Evolutionary conservation across 148 eudicot genomes (phyloP), one percentile per base, ranked within the genome.

Genomic region (Vaccinium darrowii): DNA sequence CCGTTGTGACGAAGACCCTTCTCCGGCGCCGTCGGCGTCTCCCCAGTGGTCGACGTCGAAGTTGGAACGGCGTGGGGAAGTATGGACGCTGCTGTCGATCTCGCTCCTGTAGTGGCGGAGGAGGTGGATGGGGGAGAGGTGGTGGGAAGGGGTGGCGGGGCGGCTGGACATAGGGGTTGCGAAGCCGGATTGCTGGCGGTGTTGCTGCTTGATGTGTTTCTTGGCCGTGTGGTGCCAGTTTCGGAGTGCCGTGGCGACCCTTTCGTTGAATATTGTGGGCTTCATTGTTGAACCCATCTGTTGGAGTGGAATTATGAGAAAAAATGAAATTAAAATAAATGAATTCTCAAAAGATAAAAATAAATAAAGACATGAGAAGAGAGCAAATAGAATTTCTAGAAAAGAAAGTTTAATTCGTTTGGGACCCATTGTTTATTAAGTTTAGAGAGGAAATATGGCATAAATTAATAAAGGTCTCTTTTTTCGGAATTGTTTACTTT

Each of bases 261-360:
- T 71, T 12, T 91, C 91, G 49, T 88, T 89, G 87, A 91, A 91
- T 47, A 91, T 87, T 1, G 91, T 89, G n/a, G 91, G 91, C 76
- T 88, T 91, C 92, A 88, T 89, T 15, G 90, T 89, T 25, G 92
- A 86, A 43, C 92, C 92, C 92, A 91, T 91, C 91, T 89, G 85
- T 62, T 74, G 30, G 50, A 76, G n/a, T 74, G 30, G 50, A 76
- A 50, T 43, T 43, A 50, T 19, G 12, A 76, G 12, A 76, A 76
- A 49, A 19, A 3, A 16, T 18, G 2, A 74, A 75, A 19, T 18
- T 43, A 43, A 7, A 49, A 10, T 1, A 8, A 50, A 50, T 47
- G 33, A 43, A 0, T 43, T 43, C 6, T 43, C 47, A 43, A 43
- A 43, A 43, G 47, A 43, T 43, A 43, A 4, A 0, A 43, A 5